Conservation (phyloP, 1,139 yeast genomes). For the Pichia norvegensis region DNA sequence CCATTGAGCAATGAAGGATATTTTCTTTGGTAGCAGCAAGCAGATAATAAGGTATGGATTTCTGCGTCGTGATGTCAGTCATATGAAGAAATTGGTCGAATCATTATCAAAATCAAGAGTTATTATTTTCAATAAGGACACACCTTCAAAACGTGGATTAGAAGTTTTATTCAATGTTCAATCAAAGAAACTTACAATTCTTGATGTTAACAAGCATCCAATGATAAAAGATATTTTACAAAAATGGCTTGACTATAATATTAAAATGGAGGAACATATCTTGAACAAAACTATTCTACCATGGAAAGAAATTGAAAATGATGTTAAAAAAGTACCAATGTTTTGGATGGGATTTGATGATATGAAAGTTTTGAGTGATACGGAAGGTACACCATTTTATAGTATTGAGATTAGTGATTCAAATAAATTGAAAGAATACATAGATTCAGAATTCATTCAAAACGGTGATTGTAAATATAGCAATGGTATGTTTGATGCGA, state of each 20-base stretch:
- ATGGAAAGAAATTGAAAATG: conserved; percentile 1
- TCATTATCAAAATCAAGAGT: conserved; percentile 5
- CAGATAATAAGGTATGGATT: conserved; percentile 11
- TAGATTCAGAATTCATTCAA: conserved; percentile 1
- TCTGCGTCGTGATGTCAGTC: conserved; percentile 8
- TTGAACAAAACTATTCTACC: background rate
- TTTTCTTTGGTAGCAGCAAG: conserved; percentile 26
- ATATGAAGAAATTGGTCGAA: conserved; percentile 4
- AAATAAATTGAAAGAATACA: background rate
- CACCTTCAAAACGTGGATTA: background rate
- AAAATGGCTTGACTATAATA: conserved; percentile 9
- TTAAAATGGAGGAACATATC: conserved; percentile 2
- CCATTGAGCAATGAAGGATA: conserved; percentile 20
- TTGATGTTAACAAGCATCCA: conserved; percentile 1
- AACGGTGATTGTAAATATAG: background rate
- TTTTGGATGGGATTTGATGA: conserved; percentile 14
- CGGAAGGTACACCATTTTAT: conserved; percentile 48
- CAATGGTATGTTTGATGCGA: conserved; percentile 23
- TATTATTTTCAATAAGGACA: conserved; percentile 7
- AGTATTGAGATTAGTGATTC: conserved; percentile 57
- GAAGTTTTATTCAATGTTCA: conserved; percentile 1
- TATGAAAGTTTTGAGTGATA: conserved; percentile 12
- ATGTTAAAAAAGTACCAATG: conserved; percentile 6
- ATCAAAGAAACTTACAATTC: background rate
- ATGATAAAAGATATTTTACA: conserved; percentile 1